A percentile compares a stretch with the other conserved stretches of the same genome.
Conservation (phyloP, 192 early-diverging fungal species). For the Gamsiella multidivaricata region DNA sequence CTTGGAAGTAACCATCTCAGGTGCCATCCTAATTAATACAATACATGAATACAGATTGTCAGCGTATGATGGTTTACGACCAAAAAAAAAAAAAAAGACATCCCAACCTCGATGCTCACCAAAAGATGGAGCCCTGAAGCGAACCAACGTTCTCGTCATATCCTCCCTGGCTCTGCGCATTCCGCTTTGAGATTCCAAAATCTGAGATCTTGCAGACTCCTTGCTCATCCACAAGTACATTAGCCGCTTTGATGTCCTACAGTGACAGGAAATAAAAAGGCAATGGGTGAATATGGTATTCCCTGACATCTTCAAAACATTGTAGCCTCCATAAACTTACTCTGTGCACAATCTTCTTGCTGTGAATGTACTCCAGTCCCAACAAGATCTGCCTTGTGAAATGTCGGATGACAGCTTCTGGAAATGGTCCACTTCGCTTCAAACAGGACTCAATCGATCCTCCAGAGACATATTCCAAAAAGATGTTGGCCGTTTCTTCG, state of each 20-base stretch:
- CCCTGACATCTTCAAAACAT: too few species aligned
- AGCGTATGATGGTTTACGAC: background rate
- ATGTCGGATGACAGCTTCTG: constrained; percentile 76
- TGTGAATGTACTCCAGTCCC: constrained; percentile 90
- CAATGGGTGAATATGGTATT: too few species aligned
- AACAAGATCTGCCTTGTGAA: constrained; percentile 85
- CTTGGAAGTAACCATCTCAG: constrained; percentile 85
- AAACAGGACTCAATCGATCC: constrained; percentile 87
- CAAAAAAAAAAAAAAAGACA: background rate
- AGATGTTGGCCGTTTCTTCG: constrained; percentile 85
- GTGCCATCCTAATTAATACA: constrained; percentile 78
- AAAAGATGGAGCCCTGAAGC: constrained; percentile 84
- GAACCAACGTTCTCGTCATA: constrained; percentile 55
- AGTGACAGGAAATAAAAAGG: background rate
- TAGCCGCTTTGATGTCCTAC: constrained; percentile 85
- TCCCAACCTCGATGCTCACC: constrained; percentile 27
- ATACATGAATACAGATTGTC: too few species aligned
- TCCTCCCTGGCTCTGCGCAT: constrained; percentile 47
- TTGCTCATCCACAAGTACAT: constrained; percentile 81
- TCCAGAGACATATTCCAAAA: constrained; percentile 96
- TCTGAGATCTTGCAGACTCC: constrained; percentile 95
- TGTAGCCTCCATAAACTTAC: too few species aligned
- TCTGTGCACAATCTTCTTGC: constrained; percentile 76
- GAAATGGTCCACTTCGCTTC: constrained; percentile 76
- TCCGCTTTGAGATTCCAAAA: constrained; percentile 94